phyloP scores from a whole-genome alignment of 352 stramenopile species.

The Phytophthora citrophthora region DNA sequence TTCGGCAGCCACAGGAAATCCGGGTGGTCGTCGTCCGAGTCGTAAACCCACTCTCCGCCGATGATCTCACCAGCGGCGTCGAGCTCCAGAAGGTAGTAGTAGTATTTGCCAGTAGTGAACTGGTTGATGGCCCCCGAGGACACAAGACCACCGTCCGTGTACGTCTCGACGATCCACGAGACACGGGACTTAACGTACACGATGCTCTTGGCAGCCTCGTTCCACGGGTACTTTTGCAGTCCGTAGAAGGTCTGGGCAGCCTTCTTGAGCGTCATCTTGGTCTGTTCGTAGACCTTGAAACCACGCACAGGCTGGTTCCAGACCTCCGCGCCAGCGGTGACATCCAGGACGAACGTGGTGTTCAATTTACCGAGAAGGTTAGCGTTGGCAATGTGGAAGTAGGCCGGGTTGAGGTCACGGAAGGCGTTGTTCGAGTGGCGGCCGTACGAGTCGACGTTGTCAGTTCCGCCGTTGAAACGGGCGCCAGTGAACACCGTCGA shows the following conservation, averaged over 20 bases:
- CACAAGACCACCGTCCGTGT: constrained; percentile 43
- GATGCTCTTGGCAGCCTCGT: constrained; percentile 40
- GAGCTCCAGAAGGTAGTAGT: constrained; percentile 50
- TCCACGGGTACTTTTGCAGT: constrained; percentile 56
- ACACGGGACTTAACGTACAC: constrained; percentile 48
- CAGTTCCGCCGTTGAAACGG: constrained; percentile 36
- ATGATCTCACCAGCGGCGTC: constrained; percentile 41
- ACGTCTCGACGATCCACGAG: constrained; percentile 51
- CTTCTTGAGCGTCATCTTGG: constrained; percentile 36
- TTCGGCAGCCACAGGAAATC: constrained; percentile 50
- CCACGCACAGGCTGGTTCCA: constrained; percentile 65
- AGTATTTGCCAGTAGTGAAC: constrained; percentile 36
- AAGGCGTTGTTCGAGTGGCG: constrained; percentile 43
- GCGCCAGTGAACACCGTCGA: constrained; percentile 49
- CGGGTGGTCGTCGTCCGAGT: constrained; percentile 37
- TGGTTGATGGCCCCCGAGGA: constrained; percentile 24
- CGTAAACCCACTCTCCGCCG: constrained; percentile 49
- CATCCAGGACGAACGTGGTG: constrained; percentile 48
- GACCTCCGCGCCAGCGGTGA: constrained; percentile 41
- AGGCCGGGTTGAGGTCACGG: constrained; percentile 53
- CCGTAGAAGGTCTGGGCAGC: constrained; percentile 41
- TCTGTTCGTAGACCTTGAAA: constrained; percentile 54
- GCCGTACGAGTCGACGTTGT: constrained; percentile 44
- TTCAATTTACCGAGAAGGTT: constrained; percentile 55
- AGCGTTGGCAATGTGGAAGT: constrained; percentile 49